Percentiles rank a stretch among this genome's conserved stretches.
These are phyloP conservation scores for Elaeis oleifera DNA, from an alignment of 202 grass and related monocot species.

Conservation along the genomic window DNA sequence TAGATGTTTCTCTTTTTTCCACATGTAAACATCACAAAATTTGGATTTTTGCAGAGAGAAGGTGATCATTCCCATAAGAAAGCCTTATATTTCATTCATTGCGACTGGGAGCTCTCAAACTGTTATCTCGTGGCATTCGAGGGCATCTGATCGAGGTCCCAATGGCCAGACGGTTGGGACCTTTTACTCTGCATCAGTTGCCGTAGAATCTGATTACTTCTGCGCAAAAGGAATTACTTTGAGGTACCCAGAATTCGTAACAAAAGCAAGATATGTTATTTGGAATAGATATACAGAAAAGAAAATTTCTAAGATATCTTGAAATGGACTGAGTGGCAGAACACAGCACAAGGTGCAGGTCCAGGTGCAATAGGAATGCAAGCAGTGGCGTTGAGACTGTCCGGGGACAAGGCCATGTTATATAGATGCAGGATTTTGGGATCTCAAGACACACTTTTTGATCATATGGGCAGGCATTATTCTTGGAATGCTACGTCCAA, in stretches of 20 bases:
- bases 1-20: neutral
- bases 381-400: conserved; percentile 82
- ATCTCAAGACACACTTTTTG: conserved; percentile 90
- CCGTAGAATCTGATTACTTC: conserved; percentile 86
- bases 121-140: conserved; percentile 57
- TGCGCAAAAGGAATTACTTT: conserved; percentile 72
- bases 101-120: conserved; percentile 43
- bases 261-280: neutral
- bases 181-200: conserved; percentile 81
- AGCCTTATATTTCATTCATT: conserved; percentile 84
- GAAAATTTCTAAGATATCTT: neutral
- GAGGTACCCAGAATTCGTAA: conserved; percentile 29
- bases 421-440: conserved; percentile 72
- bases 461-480: conserved; percentile 80
- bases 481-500: conserved; percentile 70
- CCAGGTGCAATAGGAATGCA: conserved; percentile 72
- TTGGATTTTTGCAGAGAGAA: conserved; percentile 59
- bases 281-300: neutral
- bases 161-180: conserved; percentile 58
- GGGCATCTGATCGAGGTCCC: conserved; percentile 48
- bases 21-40: neutral
- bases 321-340: conserved; percentile 29
- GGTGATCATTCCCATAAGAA: conserved; percentile 73
- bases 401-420: conserved; percentile 80
- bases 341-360: conserved; percentile 50